phyloP scores from a whole-genome alignment of 108 stramenopile species.

The Parietichytrium sp. region DNA sequence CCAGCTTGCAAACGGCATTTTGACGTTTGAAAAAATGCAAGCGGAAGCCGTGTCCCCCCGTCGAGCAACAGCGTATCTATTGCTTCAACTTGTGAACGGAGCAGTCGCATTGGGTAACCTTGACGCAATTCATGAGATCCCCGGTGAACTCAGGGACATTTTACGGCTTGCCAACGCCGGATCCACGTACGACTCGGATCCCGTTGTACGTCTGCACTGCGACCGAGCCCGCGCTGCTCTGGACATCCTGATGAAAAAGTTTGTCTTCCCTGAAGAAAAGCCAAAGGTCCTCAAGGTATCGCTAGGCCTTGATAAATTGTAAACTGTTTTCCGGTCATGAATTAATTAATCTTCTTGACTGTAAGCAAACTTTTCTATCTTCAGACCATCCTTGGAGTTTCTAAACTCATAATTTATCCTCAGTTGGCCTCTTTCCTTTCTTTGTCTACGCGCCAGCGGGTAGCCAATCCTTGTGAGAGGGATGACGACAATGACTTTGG shows the following conservation, averaged over 20 bases:
- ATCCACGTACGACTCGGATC: background rate
- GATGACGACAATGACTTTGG: no score
- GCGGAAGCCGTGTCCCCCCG: background rate
- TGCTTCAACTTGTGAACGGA: background rate
- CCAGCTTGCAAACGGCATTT: conserved; percentile 4
- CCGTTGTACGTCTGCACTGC: conserved; percentile 6
- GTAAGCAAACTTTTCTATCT: no score
- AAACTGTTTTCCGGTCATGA: no score
- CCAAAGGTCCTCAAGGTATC: background rate
- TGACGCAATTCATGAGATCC: background rate
- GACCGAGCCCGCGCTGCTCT: conserved; percentile 18
- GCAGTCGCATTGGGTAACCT: background rate
- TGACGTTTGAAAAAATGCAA: conserved; percentile 32
- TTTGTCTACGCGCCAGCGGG: no score
- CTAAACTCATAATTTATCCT: no score
- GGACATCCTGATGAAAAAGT: background rate
- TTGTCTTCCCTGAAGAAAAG: conserved; percentile 12
- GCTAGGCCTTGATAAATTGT: background rate
- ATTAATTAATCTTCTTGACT: no score
- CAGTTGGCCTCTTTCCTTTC: no score
- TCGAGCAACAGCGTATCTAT: conserved; percentile 8
- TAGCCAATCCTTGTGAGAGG: no score
- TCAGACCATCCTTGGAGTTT: no score
- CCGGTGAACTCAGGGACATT: background rate
- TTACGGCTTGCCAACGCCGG: background rate